These are phyloP conservation scores for Acer saccharum DNA, from an alignment of 345 rosid genomes.

Conservation along the genomic window DNA sequence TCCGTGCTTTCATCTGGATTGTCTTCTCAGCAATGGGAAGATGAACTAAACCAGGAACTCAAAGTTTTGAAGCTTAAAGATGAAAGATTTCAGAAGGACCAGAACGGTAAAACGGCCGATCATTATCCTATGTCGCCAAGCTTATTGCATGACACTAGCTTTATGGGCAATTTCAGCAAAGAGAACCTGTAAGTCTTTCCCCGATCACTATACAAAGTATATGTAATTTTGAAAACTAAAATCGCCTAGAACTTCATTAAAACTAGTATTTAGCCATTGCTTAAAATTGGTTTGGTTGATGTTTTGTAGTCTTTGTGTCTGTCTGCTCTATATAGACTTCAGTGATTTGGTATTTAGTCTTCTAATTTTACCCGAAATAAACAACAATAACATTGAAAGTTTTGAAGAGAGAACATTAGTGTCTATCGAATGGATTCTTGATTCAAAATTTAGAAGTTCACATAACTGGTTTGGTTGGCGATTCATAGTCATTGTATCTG, in stretches of 20 bases:
- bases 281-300: not conserved
- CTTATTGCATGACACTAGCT: constrained; percentile 64
- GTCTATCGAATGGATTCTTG: not conserved
- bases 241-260: not conserved
- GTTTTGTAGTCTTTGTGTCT: not conserved
- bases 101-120: constrained; percentile 45
- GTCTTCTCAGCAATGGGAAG: constrained; percentile 71
- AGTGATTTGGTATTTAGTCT: not conserved
- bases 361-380: not conserved
- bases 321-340: not conserved
- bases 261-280: not conserved
- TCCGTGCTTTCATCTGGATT: constrained; percentile 48
- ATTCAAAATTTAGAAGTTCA: not conserved
- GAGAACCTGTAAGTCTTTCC: constrained; percentile 73
- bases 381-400: not conserved
- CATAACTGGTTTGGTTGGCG: not conserved
- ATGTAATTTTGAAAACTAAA: not conserved
- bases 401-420: not conserved
- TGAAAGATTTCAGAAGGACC: constrained; percentile 57
- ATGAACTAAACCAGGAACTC: constrained; percentile 65
- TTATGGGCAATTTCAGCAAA: constrained; percentile 52
- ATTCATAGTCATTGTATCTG: not conserved
- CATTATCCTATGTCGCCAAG: constrained; percentile 81
- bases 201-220: constrained; percentile 17
- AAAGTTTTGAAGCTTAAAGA: constrained; percentile 66